phyloP scores from a whole-genome alignment of 192 early-diverging fungal genomes.

The Irineochytrium annulatum region DNA sequence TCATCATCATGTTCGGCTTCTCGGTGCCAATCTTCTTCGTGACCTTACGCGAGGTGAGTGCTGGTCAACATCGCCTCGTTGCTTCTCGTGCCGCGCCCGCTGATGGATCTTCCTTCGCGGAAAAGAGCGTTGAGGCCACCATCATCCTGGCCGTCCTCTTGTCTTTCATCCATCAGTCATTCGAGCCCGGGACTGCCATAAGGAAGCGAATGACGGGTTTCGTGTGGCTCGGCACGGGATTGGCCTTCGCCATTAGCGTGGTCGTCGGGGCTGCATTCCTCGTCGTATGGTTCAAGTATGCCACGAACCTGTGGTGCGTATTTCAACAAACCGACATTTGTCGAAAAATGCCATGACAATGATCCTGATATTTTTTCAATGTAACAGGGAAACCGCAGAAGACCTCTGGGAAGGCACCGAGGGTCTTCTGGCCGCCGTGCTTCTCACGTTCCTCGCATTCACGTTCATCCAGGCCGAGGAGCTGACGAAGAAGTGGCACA shows the following conservation, averaged over 20 bases:
- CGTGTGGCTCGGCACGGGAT: slow-evolving; percentile 5
- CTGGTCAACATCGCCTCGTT: too few relatives aligned
- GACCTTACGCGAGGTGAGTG: slow-evolving; percentile 4
- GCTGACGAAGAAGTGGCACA: slow-evolving; percentile 73
- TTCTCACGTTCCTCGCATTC: slow-evolving; percentile 71
- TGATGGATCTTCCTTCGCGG: too few relatives aligned
- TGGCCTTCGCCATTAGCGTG: background rate
- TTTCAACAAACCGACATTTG: too few relatives aligned
- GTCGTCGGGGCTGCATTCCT: slow-evolving; percentile 11
- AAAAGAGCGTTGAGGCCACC: too few relatives aligned
- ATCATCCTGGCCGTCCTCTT: slow-evolving; percentile 85
- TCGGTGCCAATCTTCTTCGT: slow-evolving; percentile 8
- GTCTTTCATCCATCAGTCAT: slow-evolving; percentile 17
- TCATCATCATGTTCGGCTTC: slow-evolving; percentile 5
- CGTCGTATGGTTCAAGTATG: slow-evolving; percentile 15
- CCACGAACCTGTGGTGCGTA: slow-evolving; percentile 14
- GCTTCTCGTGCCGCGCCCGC: too few relatives aligned
- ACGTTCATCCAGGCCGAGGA: slow-evolving; percentile 66
- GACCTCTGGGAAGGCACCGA: slow-evolving; percentile 75
- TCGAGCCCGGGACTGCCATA: background rate
- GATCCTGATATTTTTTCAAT: too few relatives aligned
- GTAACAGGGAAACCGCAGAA: slow-evolving; percentile 35
- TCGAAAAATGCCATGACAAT: too few relatives aligned
- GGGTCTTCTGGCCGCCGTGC: slow-evolving; percentile 59
- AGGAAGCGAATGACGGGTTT: background rate